These are phyloP conservation scores for Fragaria nilgerrensis DNA, from an alignment of 306 rosid genomes.

Conservation along the genomic window DNA sequence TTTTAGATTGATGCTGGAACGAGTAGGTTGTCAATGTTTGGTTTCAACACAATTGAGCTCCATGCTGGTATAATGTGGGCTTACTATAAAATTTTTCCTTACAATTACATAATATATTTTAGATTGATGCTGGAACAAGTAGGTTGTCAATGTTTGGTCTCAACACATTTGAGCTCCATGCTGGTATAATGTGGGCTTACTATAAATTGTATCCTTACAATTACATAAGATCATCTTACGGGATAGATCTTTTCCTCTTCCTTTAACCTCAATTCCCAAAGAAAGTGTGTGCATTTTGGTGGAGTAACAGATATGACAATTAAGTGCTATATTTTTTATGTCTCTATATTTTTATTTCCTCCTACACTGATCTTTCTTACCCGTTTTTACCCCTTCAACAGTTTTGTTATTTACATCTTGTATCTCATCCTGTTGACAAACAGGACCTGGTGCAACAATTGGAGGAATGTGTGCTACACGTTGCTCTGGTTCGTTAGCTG, in stretches of 20 bases:
- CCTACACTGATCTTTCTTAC: neutral
- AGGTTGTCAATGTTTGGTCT: neutral
- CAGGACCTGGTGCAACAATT: slow-evolving; percentile 97
- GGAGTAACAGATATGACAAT: neutral
- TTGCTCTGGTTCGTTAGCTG: slow-evolving; percentile 97
- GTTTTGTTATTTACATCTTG: slow-evolving; percentile 8
- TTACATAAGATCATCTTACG: neutral
- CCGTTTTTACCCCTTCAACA: neutral
- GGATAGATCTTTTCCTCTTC: neutral
- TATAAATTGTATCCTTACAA: too few relatives aligned
- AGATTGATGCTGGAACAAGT: neutral
- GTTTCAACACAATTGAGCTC: neutral
- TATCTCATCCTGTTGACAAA: slow-evolving; percentile 21
- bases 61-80: neutral
- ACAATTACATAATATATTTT: neutral
- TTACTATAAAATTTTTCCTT: too few relatives aligned
- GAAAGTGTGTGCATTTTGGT: neutral
- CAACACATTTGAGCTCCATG: neutral
- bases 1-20: neutral
- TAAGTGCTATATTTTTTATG: neutral
- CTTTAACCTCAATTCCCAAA: neutral
- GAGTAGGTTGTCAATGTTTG: neutral
- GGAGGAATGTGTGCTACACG: slow-evolving; percentile 99
- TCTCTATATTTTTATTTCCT: neutral
- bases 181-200: neutral